Percentiles rank a stretch among this genome's conserved stretches.
These are phyloP conservation scores for Nepenthes gracilis DNA, from an alignment of 148 eudicot genomes.

Conservation along the genomic window DNA sequence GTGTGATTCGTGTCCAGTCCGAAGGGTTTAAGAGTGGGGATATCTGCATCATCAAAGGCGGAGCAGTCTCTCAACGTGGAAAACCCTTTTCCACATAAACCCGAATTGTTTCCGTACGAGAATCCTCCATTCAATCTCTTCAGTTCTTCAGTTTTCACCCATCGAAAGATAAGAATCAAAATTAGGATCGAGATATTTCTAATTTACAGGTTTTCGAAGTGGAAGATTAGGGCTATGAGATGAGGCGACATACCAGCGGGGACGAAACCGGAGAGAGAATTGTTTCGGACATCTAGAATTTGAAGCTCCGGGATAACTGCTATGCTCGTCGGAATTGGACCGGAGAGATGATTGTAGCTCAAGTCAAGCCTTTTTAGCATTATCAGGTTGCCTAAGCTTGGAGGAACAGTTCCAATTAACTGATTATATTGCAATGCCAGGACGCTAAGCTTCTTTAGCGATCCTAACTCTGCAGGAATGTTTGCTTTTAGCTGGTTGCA, in stretches of 20 bases:
- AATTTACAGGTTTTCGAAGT: background rate
- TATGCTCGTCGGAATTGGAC: slow-evolving; percentile 47
- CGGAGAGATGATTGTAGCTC: slow-evolving; percentile 70
- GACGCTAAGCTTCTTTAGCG: slow-evolving; percentile 42
- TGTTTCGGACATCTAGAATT: slow-evolving; percentile 56
- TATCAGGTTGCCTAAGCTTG: slow-evolving; percentile 41
- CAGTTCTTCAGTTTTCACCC: slow-evolving; percentile 32
- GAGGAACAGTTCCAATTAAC: slow-evolving; percentile 53
- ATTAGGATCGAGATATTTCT: background rate
- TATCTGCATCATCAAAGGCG: slow-evolving; percentile 33
- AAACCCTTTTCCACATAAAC: slow-evolving; percentile 59
- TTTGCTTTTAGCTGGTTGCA: slow-evolving; percentile 61
- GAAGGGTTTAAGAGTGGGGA: slow-evolving; percentile 35
- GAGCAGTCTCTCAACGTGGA: slow-evolving; percentile 50
- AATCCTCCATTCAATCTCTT: slow-evolving; percentile 48
- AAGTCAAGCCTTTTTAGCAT: slow-evolving; percentile 55
- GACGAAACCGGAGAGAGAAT: slow-evolving; percentile 60
- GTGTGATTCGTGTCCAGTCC: slow-evolving; percentile 11
- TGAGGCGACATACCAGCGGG: slow-evolving; percentile 43
- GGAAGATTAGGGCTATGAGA: background rate
- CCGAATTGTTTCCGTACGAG: slow-evolving; percentile 43
- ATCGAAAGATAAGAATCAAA: background rate
- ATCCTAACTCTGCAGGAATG: slow-evolving; percentile 63
- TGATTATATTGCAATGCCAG: slow-evolving; percentile 54
- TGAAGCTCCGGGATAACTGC: slow-evolving; percentile 35